Conservation (phyloP, 805 yeast species). For the Suhomyces kilbournensis region DNA sequence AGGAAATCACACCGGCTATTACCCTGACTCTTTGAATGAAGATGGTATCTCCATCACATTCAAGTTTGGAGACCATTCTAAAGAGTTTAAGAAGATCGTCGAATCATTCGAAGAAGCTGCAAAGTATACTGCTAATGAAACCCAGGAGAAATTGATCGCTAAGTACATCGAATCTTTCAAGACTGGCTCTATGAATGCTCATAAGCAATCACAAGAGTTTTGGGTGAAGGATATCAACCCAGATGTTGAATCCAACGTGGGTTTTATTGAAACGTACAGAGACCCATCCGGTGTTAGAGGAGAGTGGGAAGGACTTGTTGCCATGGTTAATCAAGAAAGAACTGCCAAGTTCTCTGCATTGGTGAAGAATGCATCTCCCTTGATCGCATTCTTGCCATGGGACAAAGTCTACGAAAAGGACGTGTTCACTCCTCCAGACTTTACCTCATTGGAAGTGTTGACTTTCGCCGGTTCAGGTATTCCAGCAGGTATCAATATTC, state of each 20-base stretch:
- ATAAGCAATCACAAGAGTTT: conserved; percentile 74
- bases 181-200: conserved; percentile 83
- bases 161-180: conserved; percentile 66
- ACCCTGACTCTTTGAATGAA: conserved; percentile 44
- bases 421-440: conserved; percentile 86
- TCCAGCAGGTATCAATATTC: conserved; percentile 92
- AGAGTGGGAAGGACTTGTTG: conserved; percentile 90
- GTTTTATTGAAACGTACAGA: conserved; percentile 89
- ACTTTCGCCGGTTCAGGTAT: conserved; percentile 88
- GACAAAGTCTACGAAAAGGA: conserved; percentile 72
- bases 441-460: conserved; percentile 83
- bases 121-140: conserved; percentile 67
- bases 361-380: conserved; percentile 63
- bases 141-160: conserved; percentile 63
- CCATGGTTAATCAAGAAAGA: conserved; percentile 84
- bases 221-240: conserved; percentile 92
- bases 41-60: conserved; percentile 45
- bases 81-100: conserved; percentile 61
- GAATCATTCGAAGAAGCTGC: conserved; percentile 55
- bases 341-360: conserved; percentile 74
- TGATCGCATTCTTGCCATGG: conserved; percentile 77
- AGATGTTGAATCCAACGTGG: conserved; percentile 66
- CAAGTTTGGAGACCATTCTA: conserved; percentile 74
- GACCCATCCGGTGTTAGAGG: conserved; percentile 91
- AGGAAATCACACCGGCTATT: conserved; percentile 49